Conservation (phyloP, 148 eudicot genomes). For the Silene conica region DNA sequence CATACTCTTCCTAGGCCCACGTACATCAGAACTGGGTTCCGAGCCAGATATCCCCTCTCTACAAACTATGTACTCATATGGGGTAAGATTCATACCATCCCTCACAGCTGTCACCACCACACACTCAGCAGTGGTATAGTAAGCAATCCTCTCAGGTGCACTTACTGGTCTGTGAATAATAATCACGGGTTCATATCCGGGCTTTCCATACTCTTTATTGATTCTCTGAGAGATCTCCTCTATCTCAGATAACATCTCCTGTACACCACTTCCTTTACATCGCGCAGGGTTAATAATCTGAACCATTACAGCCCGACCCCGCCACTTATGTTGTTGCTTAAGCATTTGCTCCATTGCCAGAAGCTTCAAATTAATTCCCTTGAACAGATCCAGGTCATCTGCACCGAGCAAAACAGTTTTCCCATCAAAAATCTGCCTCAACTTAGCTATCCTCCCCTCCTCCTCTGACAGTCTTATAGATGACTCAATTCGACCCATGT, state of each 20-base stretch:
- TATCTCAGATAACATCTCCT: slow-evolving; percentile 31
- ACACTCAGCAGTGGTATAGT: slow-evolving; percentile 33
- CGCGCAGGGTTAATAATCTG: slow-evolving; percentile 35
- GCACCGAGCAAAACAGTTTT: slow-evolving; percentile 39
- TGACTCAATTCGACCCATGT: slow-evolving; percentile 35
- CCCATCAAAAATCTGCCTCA: slow-evolving; percentile 29
- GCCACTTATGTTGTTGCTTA: slow-evolving; percentile 32
- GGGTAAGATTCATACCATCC: slow-evolving; percentile 42
- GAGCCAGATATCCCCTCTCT: slow-evolving; percentile 29
- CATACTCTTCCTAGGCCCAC: slow-evolving; percentile 34
- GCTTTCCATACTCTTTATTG: slow-evolving; percentile 30
- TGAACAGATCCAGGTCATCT: slow-evolving; percentile 39
- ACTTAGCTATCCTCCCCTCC: slow-evolving; percentile 29
- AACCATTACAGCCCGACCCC: slow-evolving; percentile 35
- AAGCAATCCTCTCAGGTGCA: slow-evolving; percentile 34
- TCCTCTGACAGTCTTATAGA: slow-evolving; percentile 26
- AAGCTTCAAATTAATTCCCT: slow-evolving; percentile 40
- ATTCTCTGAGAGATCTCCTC: slow-evolving; percentile 31
- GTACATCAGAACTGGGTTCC: slow-evolving; percentile 15
- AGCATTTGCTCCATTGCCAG: slow-evolving; percentile 40
- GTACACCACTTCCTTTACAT: slow-evolving; percentile 20
- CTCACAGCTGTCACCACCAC: slow-evolving; percentile 44
- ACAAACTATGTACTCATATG: slow-evolving; percentile 38
- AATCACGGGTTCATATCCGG: slow-evolving; percentile 37
- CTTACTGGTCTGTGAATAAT: slow-evolving; percentile 27